phyloP scores from a whole-genome alignment of 2,329 filamentous ascomycete species.

The Ceratocystis destructans region DNA sequence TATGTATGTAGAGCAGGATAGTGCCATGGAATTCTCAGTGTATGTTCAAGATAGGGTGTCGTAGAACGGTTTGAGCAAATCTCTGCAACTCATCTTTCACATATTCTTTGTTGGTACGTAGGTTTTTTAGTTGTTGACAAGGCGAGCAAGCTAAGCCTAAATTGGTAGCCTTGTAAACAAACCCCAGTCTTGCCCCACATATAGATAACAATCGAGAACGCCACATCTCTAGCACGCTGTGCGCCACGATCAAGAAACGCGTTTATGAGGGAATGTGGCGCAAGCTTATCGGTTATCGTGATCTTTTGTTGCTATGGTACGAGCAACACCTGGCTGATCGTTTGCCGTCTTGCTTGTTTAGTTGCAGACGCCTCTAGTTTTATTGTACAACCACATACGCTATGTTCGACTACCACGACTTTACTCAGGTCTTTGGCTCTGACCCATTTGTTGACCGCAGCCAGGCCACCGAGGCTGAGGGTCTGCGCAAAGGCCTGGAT shows the following conservation, averaged over 20 bases:
- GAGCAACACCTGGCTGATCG: background rate
- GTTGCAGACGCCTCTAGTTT: background rate
- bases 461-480: constrained; percentile 48
- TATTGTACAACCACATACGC: constrained; percentile 12
- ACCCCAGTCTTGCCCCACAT: constrained; percentile 5
- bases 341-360: background rate
- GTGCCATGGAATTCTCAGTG: too few relatives aligned
- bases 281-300: constrained; percentile 10
- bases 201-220: background rate
- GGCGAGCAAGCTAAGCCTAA: constrained; percentile 12
- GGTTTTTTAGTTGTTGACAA: constrained; percentile 3
- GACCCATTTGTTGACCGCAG: constrained; percentile 45
- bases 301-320: background rate
- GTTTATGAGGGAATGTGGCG: constrained; percentile 9
- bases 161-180: constrained; percentile 16
- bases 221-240: background rate
- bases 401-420: constrained; percentile 54
- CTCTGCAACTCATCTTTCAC: background rate
- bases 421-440: constrained; percentile 52
- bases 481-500: constrained; percentile 52
- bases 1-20: background rate
- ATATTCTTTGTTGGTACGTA: background rate
- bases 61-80: background rate
- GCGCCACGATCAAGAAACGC: constrained; percentile 12
- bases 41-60: too few relatives aligned